A percentile compares a stretch with the other conserved stretches of the same genome.
These are phyloP conservation scores for Phytopythium cucurbitacearum DNA, from an alignment of 352 stramenopile species.

Conservation along the genomic window DNA sequence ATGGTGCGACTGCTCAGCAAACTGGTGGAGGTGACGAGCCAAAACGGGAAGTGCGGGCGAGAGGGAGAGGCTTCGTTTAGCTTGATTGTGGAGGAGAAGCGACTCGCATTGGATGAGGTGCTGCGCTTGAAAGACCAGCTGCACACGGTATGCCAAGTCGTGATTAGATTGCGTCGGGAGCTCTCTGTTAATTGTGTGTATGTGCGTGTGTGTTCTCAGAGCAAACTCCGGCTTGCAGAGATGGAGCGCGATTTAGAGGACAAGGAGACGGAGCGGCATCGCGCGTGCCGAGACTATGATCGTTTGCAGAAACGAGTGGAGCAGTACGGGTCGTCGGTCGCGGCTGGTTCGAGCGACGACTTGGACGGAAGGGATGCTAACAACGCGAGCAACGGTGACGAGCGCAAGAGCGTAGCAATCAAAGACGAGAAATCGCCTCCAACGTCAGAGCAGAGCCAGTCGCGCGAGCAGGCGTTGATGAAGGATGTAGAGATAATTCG, in stretches of 20 bases:
- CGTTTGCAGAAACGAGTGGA: slow-evolving; percentile 59
- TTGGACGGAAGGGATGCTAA: slow-evolving; percentile 14
- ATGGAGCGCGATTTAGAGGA: slow-evolving; percentile 62
- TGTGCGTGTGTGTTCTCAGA: not conserved
- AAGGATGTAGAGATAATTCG: slow-evolving; percentile 34
- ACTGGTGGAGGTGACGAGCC: slow-evolving; percentile 23
- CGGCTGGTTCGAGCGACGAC: slow-evolving; percentile 4
- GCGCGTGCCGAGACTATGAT: slow-evolving; percentile 71
- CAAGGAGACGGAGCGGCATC: slow-evolving; percentile 78
- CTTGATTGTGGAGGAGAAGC: slow-evolving; percentile 50
- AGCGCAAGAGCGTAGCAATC: slow-evolving; percentile 6
- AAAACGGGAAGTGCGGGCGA: not conserved
- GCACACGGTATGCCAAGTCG: slow-evolving; percentile 32
- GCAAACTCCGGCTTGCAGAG: slow-evolving; percentile 40
- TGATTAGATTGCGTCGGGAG: not conserved
- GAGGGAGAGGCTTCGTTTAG: too few species aligned
- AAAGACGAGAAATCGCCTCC: slow-evolving; percentile 12
- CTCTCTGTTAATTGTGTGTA: not conserved
- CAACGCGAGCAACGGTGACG: slow-evolving; percentile 8
- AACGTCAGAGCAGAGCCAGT: slow-evolving; percentile 6
- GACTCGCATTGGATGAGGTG: slow-evolving; percentile 30
- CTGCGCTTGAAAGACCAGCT: slow-evolving; percentile 50
- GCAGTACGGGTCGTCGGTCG: slow-evolving; percentile 17
- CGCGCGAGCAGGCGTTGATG: slow-evolving; percentile 22
- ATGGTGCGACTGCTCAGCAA: slow-evolving; percentile 31